A percentile compares a stretch with the other conserved stretches of the same genome.
Conservation (phyloP, 2,329 filamentous ascomycete genomes). For the Scytalidium sp. region DNA sequence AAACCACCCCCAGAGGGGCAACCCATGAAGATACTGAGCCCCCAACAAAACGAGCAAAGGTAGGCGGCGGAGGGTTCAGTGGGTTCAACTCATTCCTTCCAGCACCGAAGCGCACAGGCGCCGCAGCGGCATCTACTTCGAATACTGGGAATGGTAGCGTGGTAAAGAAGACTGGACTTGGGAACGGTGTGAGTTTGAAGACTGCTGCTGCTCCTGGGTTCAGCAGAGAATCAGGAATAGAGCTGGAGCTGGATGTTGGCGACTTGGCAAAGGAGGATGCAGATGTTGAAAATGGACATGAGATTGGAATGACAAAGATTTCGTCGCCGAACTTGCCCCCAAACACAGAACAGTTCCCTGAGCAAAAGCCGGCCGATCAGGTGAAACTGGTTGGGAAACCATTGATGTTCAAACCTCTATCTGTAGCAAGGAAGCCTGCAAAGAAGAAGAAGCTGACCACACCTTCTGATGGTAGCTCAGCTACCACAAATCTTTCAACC, state of each 20-base stretch:
- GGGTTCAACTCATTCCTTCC: constrained; percentile 87
- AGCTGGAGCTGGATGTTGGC: constrained; percentile 17
- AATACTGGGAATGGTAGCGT: constrained; percentile 17
- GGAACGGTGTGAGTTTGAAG: constrained; percentile 68
- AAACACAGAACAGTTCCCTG: constrained; percentile 49
- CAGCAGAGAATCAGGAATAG: constrained; percentile 50
- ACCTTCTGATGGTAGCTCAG: constrained; percentile 19
- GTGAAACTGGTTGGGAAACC: constrained; percentile 73
- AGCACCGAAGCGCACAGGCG: constrained; percentile 63
- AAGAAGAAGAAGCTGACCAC: constrained; percentile 54
- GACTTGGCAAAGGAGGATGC: constrained; percentile 21
- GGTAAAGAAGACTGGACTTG: constrained; percentile 26
- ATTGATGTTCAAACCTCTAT: constrained; percentile 85
- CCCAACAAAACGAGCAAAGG: constrained; percentile 69
- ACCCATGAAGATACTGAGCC: constrained; percentile 45
- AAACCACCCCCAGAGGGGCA: constrained; percentile 36
- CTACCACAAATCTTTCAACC: constrained; percentile 7
- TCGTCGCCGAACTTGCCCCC: constrained; percentile 33
- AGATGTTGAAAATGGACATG: constrained; percentile 20
- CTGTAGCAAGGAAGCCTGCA: constrained; percentile 71
- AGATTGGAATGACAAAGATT: constrained; percentile 12
- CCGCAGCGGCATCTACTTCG: constrained; percentile 24
- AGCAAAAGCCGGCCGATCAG: constrained; percentile 56
- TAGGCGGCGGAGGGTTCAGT: constrained; percentile 62
- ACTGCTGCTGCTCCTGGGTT: constrained; percentile 84